Evolutionary conservation across 1,139 yeast genomes (phyloP).

Genomic region (Magnusiomyces suaveolens): DNA sequence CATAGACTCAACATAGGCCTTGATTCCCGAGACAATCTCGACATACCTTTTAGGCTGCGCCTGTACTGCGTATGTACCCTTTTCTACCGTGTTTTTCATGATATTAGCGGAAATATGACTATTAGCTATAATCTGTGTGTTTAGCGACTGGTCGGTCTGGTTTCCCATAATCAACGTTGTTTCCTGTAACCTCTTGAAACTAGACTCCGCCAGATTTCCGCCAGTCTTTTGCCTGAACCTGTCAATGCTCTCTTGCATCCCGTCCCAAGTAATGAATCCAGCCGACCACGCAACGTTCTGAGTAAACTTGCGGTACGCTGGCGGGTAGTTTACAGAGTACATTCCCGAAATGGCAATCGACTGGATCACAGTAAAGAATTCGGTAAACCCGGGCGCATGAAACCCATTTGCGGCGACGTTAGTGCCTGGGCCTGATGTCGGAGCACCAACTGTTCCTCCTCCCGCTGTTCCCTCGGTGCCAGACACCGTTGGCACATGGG

Average conservation of each 20-base stretch:
- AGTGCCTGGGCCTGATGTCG: slow-evolving; percentile 15
- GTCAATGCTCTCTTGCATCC: slow-evolving; percentile 28
- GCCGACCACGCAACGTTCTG: slow-evolving; percentile 31
- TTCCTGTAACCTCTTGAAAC: slow-evolving; percentile 17
- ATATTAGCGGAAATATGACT: background rate
- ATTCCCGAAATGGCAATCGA: slow-evolving; percentile 29
- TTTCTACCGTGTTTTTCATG: background rate
- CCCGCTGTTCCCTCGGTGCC: slow-evolving; percentile 12
- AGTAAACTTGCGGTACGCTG: slow-evolving; percentile 27
- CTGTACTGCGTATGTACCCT: too few species aligned
- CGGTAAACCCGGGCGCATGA: slow-evolving; percentile 24
- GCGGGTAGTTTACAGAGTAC: slow-evolving; percentile 29
- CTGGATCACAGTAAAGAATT: slow-evolving; percentile 24
- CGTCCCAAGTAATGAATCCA: slow-evolving; percentile 28
- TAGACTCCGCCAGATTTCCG: slow-evolving; percentile 25
- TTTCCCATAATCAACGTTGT: slow-evolving; percentile 23
- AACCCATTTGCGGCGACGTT: slow-evolving; percentile 20
- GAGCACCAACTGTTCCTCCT: slow-evolving; percentile 12
- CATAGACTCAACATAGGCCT: slow-evolving; percentile 27
- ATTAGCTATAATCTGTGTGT: slow-evolving; percentile 5
- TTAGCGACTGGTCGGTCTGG: slow-evolving; percentile 8
- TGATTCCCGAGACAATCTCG: slow-evolving; percentile 26
- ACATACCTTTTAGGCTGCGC: slow-evolving; percentile 17
- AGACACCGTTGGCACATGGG: background rate
- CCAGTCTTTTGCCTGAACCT: slow-evolving; percentile 26